phyloP scores from a whole-genome alignment of 495 filamentous ascomycete species.

The Chaetomium cochliodes region DNA sequence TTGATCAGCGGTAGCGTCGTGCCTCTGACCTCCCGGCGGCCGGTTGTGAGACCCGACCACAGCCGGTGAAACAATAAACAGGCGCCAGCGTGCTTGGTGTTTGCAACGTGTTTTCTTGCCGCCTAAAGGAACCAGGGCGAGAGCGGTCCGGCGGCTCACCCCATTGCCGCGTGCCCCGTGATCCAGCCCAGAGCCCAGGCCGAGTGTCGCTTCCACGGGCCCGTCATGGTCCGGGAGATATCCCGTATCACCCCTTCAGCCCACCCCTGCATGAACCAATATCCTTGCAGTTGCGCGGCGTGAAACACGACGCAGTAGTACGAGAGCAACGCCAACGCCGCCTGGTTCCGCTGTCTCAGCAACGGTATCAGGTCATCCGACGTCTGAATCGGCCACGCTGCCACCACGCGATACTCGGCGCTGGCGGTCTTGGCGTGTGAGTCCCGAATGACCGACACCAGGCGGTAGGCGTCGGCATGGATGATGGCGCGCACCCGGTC shows the following conservation, averaged over 20 bases:
- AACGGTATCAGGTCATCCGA: slow-evolving; percentile 24
- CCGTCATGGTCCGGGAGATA: slow-evolving; percentile 14
- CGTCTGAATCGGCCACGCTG: slow-evolving; percentile 31
- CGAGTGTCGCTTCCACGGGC: slow-evolving; percentile 29
- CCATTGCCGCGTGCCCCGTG: slow-evolving; percentile 10
- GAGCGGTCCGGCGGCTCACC: background rate
- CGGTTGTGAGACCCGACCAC: too few relatives aligned
- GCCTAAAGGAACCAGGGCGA: too few relatives aligned
- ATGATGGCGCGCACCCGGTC: slow-evolving; percentile 17
- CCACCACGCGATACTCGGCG: slow-evolving; percentile 30
- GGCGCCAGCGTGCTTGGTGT: too few relatives aligned
- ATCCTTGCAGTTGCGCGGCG: slow-evolving; percentile 23
- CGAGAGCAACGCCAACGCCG: slow-evolving; percentile 29
- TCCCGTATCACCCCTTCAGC: slow-evolving; percentile 25
- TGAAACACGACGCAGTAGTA: slow-evolving; percentile 35
- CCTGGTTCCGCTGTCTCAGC: slow-evolving; percentile 26
- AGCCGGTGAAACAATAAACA: too few relatives aligned
- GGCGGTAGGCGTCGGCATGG: slow-evolving; percentile 17
- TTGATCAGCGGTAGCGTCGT: too few relatives aligned
- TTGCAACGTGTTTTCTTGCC: too few relatives aligned
- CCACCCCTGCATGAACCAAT: slow-evolving; percentile 36
- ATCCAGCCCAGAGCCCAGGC: slow-evolving; percentile 30
- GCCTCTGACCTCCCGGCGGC: too few relatives aligned
- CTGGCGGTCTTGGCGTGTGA: background rate
- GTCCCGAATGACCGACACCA: slow-evolving; percentile 15